phyloP scores from a whole-genome alignment of 768 basidiomycete species.

The Podaxis pistillaris region DNA sequence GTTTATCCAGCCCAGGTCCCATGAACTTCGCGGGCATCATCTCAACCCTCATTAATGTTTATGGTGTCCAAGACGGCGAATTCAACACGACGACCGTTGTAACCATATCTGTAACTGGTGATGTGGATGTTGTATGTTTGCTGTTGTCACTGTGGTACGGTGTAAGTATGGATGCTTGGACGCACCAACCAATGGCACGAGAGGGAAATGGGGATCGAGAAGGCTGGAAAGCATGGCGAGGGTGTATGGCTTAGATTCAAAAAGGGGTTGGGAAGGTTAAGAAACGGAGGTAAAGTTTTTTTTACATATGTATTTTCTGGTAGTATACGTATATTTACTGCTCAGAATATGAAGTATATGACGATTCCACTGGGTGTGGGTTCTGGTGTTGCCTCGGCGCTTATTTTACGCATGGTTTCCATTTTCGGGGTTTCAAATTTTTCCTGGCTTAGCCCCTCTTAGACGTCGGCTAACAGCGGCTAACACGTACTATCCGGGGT shows the following conservation, averaged over 20 bases:
- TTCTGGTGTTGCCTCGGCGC: neutral
- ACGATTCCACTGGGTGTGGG: no score
- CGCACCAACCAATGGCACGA: constrained; percentile 43
- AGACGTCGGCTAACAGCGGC: no score
- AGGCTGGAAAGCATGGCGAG: constrained; percentile 43
- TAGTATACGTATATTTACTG: no score
- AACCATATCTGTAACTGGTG: constrained; percentile 47
- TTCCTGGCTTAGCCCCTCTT: neutral
- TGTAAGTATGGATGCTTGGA: constrained; percentile 38
- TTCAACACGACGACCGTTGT: constrained; percentile 41
- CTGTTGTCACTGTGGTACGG: constrained; percentile 39
- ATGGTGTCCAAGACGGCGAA: constrained; percentile 45
- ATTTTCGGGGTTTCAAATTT: constrained; percentile 6
- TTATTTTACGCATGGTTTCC: neutral
- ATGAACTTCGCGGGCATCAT: constrained; percentile 59
- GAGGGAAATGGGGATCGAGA: constrained; percentile 37
- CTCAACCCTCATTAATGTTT: constrained; percentile 53
- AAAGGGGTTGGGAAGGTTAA: constrained; percentile 4
- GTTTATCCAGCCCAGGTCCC: constrained; percentile 44
- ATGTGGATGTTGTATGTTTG: constrained; percentile 39
- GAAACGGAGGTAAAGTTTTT: neutral
- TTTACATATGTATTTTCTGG: no score
- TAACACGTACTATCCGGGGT: no score
- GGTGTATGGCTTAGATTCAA: constrained; percentile 29
- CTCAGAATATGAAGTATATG: no score